Conservation (phyloP, 1,284 basidiomycete genomes). For the Veloporphyrellus conicus region DNA sequence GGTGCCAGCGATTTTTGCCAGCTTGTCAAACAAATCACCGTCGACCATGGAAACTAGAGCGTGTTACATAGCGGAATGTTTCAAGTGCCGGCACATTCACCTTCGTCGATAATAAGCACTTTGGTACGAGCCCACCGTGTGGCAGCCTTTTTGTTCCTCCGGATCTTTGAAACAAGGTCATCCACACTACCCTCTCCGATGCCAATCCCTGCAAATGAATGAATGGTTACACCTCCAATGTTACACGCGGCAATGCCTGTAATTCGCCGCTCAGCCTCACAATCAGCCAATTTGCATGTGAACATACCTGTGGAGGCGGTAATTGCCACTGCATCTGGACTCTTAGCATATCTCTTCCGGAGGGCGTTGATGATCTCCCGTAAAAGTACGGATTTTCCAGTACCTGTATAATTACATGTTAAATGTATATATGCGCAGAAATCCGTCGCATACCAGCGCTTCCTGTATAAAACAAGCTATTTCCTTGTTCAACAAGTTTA, state of each 20-base stretch:
- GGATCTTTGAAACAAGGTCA: constrained; percentile 58
- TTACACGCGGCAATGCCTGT: constrained; percentile 86
- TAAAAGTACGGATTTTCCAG: constrained; percentile 88
- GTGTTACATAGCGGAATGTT: not conserved
- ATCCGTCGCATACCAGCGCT: constrained; percentile 72
- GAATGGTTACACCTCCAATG: constrained; percentile 85
- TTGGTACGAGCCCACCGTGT: constrained; percentile 72
- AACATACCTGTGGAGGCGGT: constrained; percentile 80
- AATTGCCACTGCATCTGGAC: constrained; percentile 65
- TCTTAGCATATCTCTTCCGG: constrained; percentile 42
- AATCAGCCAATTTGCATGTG: not conserved
- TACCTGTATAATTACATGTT: constrained; percentile 47
- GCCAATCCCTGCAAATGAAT: constrained; percentile 88
- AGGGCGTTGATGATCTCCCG: constrained; percentile 77
- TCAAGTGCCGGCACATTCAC: constrained; percentile 39
- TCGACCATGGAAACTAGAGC: constrained; percentile 87
- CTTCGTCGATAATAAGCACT: constrained; percentile 88
- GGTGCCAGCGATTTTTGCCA: constrained; percentile 61
- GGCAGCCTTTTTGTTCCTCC: constrained; percentile 62
- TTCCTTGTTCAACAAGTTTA: constrained; percentile 63
- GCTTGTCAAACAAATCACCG: constrained; percentile 80
- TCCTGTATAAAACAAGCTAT: constrained; percentile 95
- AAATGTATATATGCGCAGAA: constrained; percentile 10
- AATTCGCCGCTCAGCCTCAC: constrained; percentile 1
- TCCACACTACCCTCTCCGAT: constrained; percentile 64